phyloP scores from a whole-genome alignment of 83 land plant species.

The Picea abies region DNA sequence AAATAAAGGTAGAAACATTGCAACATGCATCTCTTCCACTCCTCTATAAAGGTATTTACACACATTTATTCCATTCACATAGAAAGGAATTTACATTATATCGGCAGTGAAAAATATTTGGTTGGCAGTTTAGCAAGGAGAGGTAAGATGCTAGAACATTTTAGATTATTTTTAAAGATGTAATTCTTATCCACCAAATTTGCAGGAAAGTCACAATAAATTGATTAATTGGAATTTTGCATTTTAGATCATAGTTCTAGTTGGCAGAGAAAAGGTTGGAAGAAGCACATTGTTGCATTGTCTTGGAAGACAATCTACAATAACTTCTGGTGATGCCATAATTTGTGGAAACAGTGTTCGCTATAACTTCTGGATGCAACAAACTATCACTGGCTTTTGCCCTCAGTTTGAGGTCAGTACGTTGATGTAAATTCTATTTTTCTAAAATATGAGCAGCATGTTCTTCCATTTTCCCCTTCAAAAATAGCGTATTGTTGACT shows the following conservation, averaged over 20 bases:
- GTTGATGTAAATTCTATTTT: too few species aligned
- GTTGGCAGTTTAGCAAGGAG: conserved; percentile 12
- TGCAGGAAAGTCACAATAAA: too few species aligned
- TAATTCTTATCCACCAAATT: too few species aligned
- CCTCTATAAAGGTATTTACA: too few species aligned
- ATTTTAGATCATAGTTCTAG: conserved; percentile 27
- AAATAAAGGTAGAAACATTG: too few species aligned
- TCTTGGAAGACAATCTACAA: conserved; percentile 23
- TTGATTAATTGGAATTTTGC: neutral
- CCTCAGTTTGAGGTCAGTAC: conserved; percentile 26
- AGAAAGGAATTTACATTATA: too few species aligned
- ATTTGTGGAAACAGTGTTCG: conserved; percentile 26
- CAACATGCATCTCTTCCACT: too few species aligned
- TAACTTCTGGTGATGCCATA: conserved; percentile 32
- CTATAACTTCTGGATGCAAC: conserved; percentile 24
- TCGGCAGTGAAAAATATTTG: neutral
- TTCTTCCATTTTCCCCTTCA: too few species aligned
- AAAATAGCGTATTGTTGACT: too few species aligned
- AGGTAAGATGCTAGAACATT: neutral
- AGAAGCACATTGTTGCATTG: conserved; percentile 31
- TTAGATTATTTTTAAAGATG: too few species aligned
- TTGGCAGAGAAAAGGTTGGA: conserved; percentile 36
- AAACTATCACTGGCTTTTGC: conserved; percentile 29
- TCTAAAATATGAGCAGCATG: too few species aligned
- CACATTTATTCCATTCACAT: too few species aligned